phyloP scores from a whole-genome alignment of 352 stramenopile species.

The Blastocystis sp. region DNA sequence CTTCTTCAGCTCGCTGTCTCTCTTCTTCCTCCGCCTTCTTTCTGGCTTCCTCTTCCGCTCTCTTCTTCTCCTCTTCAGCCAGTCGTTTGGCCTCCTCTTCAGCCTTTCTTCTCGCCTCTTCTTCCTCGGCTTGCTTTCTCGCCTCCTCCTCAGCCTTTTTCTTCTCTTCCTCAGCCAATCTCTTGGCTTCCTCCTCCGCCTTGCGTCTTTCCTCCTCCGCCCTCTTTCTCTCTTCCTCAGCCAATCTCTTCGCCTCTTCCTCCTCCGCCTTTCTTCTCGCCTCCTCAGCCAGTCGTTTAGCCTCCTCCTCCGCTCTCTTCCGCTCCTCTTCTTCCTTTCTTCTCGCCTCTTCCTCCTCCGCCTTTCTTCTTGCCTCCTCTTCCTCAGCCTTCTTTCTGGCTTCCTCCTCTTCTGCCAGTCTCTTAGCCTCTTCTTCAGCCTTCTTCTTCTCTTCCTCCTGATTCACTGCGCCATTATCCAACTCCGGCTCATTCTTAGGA shows the following conservation, averaged over 20 bases:
- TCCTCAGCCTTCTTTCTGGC: slow-evolving; percentile 10
- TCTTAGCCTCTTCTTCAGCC: background rate
- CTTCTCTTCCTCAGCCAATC: background rate
- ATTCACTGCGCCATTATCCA: background rate
- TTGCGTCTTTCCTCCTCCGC: background rate
- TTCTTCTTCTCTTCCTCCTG: background rate
- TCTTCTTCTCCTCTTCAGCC: background rate
- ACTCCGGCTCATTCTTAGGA: background rate
- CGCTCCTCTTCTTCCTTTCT: background rate
- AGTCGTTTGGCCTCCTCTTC: slow-evolving; percentile 9
- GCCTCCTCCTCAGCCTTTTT: background rate
- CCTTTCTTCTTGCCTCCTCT: background rate
- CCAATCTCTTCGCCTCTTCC: slow-evolving; percentile 27
- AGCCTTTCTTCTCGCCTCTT: background rate
- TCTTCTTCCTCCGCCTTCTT: background rate
- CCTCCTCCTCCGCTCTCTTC: slow-evolving; percentile 26
- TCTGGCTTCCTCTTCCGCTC: background rate
- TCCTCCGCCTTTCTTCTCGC: background rate
- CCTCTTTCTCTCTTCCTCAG: slow-evolving; percentile 22
- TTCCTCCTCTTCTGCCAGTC: background rate
- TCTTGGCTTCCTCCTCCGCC: background rate
- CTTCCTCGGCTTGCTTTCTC: background rate
- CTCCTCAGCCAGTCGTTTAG: slow-evolving; percentile 1
- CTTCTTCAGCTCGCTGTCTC: background rate
- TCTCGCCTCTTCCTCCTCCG: background rate